These are phyloP conservation scores for Rhodomyrtus tomentosa DNA, from an alignment of 345 rosid species.

Conservation along the genomic window DNA sequence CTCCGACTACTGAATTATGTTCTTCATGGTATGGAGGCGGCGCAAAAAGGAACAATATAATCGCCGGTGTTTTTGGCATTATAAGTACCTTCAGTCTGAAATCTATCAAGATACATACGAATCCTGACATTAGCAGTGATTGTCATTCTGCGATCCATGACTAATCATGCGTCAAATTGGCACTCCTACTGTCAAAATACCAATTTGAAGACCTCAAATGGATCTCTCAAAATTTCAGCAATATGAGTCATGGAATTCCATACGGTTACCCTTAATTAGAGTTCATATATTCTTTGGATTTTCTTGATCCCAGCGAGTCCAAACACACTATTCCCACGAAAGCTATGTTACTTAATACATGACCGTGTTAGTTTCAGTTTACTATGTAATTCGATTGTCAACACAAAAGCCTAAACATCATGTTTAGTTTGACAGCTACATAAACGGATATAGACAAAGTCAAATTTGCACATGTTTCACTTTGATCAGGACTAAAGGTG, in stretches of 20 bases:
- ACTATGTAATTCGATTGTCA: not conserved
- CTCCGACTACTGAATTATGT: no score
- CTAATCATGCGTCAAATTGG: no score
- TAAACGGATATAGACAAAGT: not conserved
- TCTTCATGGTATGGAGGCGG: no score
- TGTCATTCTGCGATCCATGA: no score
- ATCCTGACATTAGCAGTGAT: no score
- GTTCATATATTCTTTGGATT: not conserved
- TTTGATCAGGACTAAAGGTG: not conserved
- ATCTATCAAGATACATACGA: no score
- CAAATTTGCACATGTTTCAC: not conserved
- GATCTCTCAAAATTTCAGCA: not conserved
- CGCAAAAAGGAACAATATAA: no score
- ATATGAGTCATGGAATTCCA: not conserved
- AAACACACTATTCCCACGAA: not conserved
- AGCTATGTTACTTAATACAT: not conserved
- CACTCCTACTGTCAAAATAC: not conserved
- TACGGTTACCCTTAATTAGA: not conserved
- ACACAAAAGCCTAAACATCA: not conserved
- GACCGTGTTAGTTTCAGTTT: not conserved
- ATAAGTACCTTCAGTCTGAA: no score
- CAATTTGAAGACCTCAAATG: not conserved
- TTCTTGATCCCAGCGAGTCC: not conserved
- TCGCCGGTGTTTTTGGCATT: no score
- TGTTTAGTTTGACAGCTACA: not conserved